These are phyloP conservation scores for Aphanocladium album DNA, from an alignment of 2,329 filamentous ascomycete species.

Conservation along the genomic window DNA sequence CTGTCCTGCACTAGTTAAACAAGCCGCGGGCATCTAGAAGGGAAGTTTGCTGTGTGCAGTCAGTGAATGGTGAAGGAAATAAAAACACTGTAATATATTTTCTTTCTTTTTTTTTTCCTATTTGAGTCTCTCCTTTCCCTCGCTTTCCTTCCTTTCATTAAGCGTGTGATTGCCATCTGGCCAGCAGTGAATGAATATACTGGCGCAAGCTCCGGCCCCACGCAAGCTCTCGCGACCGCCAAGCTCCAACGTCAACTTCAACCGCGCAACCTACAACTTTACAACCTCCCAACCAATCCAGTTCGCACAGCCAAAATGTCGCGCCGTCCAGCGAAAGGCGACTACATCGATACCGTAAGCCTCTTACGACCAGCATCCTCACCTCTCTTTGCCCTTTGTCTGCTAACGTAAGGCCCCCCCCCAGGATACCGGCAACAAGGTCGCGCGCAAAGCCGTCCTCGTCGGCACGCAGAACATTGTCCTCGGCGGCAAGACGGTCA, in stretches of 20 bases:
- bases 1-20: background rate
- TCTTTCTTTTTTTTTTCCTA: background rate
- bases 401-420: constrained; percentile 10
- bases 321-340: constrained; percentile 72
- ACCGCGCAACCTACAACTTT: too few relatives aligned
- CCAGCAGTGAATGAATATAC: background rate
- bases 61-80: too few relatives aligned
- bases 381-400: background rate
- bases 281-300: background rate
- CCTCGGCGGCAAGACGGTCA: constrained; percentile 90
- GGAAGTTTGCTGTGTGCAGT: too few relatives aligned
- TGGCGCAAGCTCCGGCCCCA: background rate
- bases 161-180: too few relatives aligned
- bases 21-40: too few relatives aligned
- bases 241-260: constrained; percentile 5
- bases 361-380: background rate
- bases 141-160: too few relatives aligned
- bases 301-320: constrained; percentile 53
- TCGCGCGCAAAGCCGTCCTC: constrained; percentile 84
- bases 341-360: constrained; percentile 92
- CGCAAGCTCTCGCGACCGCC: background rate
- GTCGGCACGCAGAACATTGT: constrained; percentile 98
- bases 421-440: constrained; percentile 97
- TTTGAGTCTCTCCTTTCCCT: too few relatives aligned
- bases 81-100: background rate